A percentile compares a stretch with the other conserved stretches of the same genome.
phyloP scores from a whole-genome alignment of 2,329 filamentous ascomycete genomes.

The Xylaria polymorpha region DNA sequence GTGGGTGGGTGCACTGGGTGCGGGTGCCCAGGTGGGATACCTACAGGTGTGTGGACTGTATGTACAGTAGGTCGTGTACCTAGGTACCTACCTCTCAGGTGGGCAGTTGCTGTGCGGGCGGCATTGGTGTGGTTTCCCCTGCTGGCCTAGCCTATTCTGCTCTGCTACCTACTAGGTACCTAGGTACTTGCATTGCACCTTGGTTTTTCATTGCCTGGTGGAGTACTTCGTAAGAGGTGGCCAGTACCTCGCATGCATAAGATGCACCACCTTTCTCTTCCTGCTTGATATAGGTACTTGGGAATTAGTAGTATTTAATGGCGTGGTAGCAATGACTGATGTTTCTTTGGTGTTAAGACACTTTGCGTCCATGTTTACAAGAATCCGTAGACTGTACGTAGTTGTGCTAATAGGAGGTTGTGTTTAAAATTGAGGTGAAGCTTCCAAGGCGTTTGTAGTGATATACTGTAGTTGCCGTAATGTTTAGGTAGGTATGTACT shows the following conservation, averaged over 20 bases:
- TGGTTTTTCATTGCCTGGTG: conserved; percentile 20
- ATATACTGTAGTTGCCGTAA: background rate
- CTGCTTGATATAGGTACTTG: background rate
- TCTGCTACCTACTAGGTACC: conserved; percentile 4
- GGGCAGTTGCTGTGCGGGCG: conserved; percentile 22
- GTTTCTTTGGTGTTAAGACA: background rate
- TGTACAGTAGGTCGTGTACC: conserved; percentile 10
- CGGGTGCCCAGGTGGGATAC: conserved; percentile 23
- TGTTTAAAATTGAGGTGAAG: background rate
- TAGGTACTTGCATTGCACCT: conserved; percentile 16
- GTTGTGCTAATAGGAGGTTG: background rate
- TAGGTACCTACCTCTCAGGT: conserved; percentile 5
- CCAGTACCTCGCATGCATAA: background rate
- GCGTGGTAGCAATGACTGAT: background rate
- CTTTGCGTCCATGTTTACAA: background rate
- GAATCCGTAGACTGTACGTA: background rate
- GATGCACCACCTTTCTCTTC: background rate
- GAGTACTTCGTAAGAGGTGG: conserved; percentile 21
- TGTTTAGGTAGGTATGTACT: background rate
- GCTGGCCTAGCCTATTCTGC: conserved; percentile 29
- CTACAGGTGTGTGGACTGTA: conserved; percentile 10
- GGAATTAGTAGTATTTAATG: background rate
- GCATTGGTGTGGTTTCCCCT: conserved; percentile 28
- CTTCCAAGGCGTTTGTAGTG: background rate
- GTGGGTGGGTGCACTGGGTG: conserved; percentile 38